Evolutionary conservation across 2,329 filamentous ascomycete genomes (phyloP).

Genomic region (Colletotrichum abscissum): DNA sequence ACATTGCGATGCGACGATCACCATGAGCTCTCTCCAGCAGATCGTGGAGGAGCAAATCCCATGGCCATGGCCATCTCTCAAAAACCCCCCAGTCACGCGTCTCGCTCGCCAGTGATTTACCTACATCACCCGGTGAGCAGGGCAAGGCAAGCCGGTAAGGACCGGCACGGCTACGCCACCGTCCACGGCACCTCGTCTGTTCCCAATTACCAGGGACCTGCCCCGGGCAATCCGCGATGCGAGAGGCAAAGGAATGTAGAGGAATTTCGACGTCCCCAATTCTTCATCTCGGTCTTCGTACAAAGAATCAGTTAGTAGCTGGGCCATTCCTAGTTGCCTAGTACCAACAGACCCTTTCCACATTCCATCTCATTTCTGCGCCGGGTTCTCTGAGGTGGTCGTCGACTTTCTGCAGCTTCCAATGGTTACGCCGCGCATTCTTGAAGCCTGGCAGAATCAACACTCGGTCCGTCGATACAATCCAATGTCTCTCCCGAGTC

Average conservation of each 20-base stretch:
- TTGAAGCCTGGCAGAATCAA: background rate
- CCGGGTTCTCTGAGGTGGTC: too few species aligned
- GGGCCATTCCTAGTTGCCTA: too few species aligned
- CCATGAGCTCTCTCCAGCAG: conserved; percentile 4
- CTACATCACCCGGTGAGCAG: conserved; percentile 28
- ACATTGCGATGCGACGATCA: conserved; percentile 10
- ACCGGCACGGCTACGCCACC: conserved; percentile 11
- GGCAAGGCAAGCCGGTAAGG: conserved; percentile 19
- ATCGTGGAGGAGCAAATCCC: conserved; percentile 12
- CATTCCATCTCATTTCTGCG: background rate
- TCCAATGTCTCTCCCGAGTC: conserved; percentile 13
- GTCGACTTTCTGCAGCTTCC: background rate
- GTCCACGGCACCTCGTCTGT: conserved; percentile 7
- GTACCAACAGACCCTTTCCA: background rate
- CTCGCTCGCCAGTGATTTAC: conserved; percentile 22
- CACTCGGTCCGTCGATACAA: background rate
- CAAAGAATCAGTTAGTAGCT: background rate
- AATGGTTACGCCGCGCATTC: background rate
- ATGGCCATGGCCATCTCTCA: conserved; percentile 7
- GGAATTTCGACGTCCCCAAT: background rate
- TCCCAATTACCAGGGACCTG: conserved; percentile 6
- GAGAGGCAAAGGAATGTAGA: background rate
- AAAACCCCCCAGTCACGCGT: conserved; percentile 18
- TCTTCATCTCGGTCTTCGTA: background rate
- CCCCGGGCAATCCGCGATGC: conserved; percentile 17